Conservation (phyloP, 352 stramenopile species). For the Pilasporangium apinafurcum region DNA sequence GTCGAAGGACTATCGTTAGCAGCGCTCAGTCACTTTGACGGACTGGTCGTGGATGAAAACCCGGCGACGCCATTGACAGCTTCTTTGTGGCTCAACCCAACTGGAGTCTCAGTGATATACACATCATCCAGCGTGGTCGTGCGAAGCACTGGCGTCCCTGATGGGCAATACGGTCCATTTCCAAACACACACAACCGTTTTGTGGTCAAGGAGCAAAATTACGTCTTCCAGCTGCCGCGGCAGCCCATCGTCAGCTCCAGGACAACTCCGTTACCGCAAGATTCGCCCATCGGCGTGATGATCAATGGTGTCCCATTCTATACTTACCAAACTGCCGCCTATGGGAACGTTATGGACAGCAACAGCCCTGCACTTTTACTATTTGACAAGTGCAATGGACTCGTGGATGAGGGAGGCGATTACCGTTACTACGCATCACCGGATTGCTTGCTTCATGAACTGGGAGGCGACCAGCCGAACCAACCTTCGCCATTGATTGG, state of each 20-base stretch:
- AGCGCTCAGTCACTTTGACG: conserved; percentile 37
- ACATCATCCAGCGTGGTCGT: conserved; percentile 48
- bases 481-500: conserved; percentile 53
- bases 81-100: conserved; percentile 47
- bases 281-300: conserved; percentile 59
- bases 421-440: conserved; percentile 72
- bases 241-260: conserved; percentile 18
- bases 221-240: conserved; percentile 56
- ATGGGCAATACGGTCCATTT: conserved; percentile 46
- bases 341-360: conserved; percentile 36
- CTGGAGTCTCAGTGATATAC: conserved; percentile 36
- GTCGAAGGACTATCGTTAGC: conserved; percentile 44
- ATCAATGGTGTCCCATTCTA: conserved; percentile 71
- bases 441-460: conserved; percentile 48
- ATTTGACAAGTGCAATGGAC: conserved; percentile 67
- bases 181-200: conserved; percentile 57
- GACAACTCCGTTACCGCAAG: conserved; percentile 21
- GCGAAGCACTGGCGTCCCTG: conserved; percentile 46
- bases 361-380: conserved; percentile 28
- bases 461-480: conserved; percentile 15
- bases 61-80: conserved; percentile 8
- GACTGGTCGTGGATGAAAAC: conserved; percentile 50
- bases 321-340: conserved; percentile 22
- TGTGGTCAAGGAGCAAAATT: conserved; percentile 42
- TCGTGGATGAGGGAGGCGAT: conserved; percentile 51